Percentiles rank a stretch among this genome's conserved stretches.
These are phyloP conservation scores for Lipomyces starkeyi DNA, from an alignment of 805 yeast species.

Conservation along the genomic window DNA sequence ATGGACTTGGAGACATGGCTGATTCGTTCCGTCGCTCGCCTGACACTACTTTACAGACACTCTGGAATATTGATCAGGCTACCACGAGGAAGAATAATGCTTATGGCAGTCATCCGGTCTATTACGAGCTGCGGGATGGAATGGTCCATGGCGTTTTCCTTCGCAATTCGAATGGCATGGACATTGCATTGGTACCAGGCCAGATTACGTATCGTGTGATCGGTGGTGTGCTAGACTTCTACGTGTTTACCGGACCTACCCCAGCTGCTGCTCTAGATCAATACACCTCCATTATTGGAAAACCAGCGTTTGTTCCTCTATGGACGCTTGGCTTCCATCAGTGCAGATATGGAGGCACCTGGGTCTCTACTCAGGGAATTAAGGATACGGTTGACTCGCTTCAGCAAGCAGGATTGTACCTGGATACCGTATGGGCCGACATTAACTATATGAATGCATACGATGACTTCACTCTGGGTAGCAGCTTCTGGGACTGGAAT, in stretches of 20 bases:
- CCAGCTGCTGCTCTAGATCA: slow-evolving; percentile 58
- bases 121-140: slow-evolving; percentile 44
- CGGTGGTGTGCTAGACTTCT: slow-evolving; percentile 45
- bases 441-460: slow-evolving; percentile 77
- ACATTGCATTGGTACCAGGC: slow-evolving; percentile 43
- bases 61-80: slow-evolving; percentile 43
- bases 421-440: slow-evolving; percentile 83
- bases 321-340: slow-evolving; percentile 82
- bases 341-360: slow-evolving; percentile 87
- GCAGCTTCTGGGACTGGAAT: slow-evolving; percentile 5
- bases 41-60: slow-evolving; percentile 34
- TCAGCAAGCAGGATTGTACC: slow-evolving; percentile 69
- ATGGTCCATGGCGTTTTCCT: slow-evolving; percentile 45
- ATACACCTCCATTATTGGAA: slow-evolving; percentile 68
- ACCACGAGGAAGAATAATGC: slow-evolving; percentile 43
- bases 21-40: slow-evolving; percentile 9
- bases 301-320: slow-evolving; percentile 63
- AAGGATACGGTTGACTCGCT: slow-evolving; percentile 61
- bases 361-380: slow-evolving; percentile 64
- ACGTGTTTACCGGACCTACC: slow-evolving; percentile 45
- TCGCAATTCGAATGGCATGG: slow-evolving; percentile 46
- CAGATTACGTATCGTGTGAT: slow-evolving; percentile 45
- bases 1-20: slow-evolving; percentile 7
- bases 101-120: slow-evolving; percentile 48
- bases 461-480: slow-evolving; percentile 80